phyloP scores from a whole-genome alignment of 179 eudicot species.

The Carnegiea gigantea region DNA sequence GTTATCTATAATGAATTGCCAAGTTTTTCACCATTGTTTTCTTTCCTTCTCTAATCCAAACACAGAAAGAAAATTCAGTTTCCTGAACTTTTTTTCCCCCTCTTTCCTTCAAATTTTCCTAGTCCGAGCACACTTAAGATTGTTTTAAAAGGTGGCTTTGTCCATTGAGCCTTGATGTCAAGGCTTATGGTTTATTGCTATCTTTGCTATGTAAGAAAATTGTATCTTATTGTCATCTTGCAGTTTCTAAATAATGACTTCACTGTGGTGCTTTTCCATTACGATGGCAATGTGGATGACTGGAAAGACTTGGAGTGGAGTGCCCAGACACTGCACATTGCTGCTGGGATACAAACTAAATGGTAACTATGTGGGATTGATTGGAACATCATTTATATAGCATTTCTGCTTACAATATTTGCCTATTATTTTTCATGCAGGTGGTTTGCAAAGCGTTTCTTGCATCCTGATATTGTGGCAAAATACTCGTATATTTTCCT shows the following conservation, averaged over 20 bases:
- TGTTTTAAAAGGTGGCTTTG: not conserved
- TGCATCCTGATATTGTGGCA: conserved; percentile 54
- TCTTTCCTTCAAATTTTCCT: not conserved
- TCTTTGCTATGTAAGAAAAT: not conserved
- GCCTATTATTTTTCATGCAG: conserved; percentile 20
- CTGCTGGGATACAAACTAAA: conserved; percentile 81
- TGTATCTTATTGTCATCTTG: conserved; percentile 20
- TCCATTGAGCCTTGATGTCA: not conserved
- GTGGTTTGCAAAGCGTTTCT: conserved; percentile 66
- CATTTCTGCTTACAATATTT: not conserved
- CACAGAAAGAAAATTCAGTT: not conserved
- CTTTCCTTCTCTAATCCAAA: not conserved
- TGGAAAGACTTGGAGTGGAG: conserved; percentile 78
- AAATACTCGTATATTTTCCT: conserved; percentile 48
- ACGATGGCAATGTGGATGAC: conserved; percentile 75
- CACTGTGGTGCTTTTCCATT: conserved; percentile 82
- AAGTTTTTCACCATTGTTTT: not conserved
- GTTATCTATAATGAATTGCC: too few relatives aligned
- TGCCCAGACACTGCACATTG: conserved; percentile 60
- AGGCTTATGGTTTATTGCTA: not conserved
- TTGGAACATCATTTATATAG: not conserved
- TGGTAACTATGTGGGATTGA: conserved; percentile 40
- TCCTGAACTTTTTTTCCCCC: not conserved
- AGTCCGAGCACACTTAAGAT: too few relatives aligned
- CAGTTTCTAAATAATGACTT: conserved; percentile 66